Base-by-base conservation (phyloP, 768 basidiomycete genomes). In the Amanita pseudoporphyria region DNA sequence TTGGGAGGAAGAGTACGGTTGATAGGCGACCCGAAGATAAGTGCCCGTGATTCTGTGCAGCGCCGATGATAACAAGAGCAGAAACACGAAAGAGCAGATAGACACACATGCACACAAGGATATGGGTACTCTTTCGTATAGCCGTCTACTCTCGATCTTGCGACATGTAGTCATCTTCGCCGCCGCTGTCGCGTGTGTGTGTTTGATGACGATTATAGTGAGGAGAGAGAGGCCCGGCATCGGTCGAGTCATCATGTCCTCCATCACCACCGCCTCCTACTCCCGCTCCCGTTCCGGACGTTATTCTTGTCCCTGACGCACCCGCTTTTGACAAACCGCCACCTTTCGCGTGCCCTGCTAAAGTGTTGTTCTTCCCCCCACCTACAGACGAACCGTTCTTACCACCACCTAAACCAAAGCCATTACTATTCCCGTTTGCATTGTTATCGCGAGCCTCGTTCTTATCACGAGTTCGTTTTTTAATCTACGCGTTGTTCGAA, bases 381-480 rank as follows among this genome's bases (percentile, higher is more conserved):
- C 40, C 36, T 16, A n/a, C 36, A 13, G 26, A 42, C 14, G 14
- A 14, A n/a, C 24, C 24, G 26, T 28, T 42, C 26, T 42, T 42
- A 2, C n/a, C 28, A n/a, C 41, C 41, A 16, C 41, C 28, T 6
- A 2, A 12, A 9, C 40, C 40, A 43, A 18, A 36, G 18, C 52
- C 49, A 24, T 38, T 46, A 4, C 54, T 52, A 16, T 26, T 43
- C n/a, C 16, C 13, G 12, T 49, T 51, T 38, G 48, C 41, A 2
- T 37, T 31, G 31, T 52, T 40, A 9, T 54, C 57, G 21, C 53
- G 49, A 2, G 47, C 45, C 21, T 55, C 54, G 41, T 49, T 54
- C 19, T 55, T 58, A 49, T 65, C 65, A 45, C 61, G 61, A 45
- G 62, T 60, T 18, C 67, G 62, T 51, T 66, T 68, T 55, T 64